A percentile compares a stretch with the other conserved stretches of the same genome.
These are phyloP conservation scores for Mucor plumbeus DNA, from an alignment of 371 early-diverging fungal genomes.

Conservation along the genomic window DNA sequence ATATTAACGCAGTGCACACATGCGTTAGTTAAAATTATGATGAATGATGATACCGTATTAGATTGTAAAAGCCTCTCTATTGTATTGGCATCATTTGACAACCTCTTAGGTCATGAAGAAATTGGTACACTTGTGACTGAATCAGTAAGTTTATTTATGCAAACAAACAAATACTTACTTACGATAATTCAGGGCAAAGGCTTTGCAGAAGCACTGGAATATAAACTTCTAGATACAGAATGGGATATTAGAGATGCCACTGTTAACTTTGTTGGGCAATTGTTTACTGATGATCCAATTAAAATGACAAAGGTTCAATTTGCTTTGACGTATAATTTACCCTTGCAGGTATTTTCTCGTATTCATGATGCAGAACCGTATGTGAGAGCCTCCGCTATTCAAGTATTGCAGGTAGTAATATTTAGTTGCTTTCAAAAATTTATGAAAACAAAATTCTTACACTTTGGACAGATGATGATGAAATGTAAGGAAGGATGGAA, in stretches of 20 bases:
- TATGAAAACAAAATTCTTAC: neutral
- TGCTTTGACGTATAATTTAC: conserved; percentile 52
- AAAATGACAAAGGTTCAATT: conserved; percentile 41
- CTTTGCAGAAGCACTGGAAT: conserved; percentile 41
- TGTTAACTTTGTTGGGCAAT: conserved; percentile 57
- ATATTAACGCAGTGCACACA: conserved; percentile 29
- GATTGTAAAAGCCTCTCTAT: conserved; percentile 48
- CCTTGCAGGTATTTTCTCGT: conserved; percentile 48
- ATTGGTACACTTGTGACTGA: conserved; percentile 13
- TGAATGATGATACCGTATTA: conserved; percentile 25
- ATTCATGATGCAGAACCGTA: conserved; percentile 61
- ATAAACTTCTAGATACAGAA: conserved; percentile 56
- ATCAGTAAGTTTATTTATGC: conserved; percentile 12
- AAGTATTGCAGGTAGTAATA: conserved; percentile 50
- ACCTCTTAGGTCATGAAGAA: conserved; percentile 42
- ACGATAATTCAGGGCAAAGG: conserved; percentile 13
- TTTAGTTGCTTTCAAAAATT: neutral
- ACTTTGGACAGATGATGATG: conserved; percentile 36
- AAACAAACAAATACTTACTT: neutral
- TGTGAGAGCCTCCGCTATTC: conserved; percentile 60
- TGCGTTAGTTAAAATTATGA: conserved; percentile 40
- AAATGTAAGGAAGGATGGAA: conserved; percentile 40
- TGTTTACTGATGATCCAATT: conserved; percentile 38
- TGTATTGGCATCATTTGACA: conserved; percentile 48
- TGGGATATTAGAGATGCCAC: conserved; percentile 68